A percentile compares a stretch with the other conserved stretches of the same genome.
These are phyloP conservation scores for Lithohypha guttulata DNA, from an alignment of 2,329 filamentous ascomycete species.

Conservation along the genomic window DNA sequence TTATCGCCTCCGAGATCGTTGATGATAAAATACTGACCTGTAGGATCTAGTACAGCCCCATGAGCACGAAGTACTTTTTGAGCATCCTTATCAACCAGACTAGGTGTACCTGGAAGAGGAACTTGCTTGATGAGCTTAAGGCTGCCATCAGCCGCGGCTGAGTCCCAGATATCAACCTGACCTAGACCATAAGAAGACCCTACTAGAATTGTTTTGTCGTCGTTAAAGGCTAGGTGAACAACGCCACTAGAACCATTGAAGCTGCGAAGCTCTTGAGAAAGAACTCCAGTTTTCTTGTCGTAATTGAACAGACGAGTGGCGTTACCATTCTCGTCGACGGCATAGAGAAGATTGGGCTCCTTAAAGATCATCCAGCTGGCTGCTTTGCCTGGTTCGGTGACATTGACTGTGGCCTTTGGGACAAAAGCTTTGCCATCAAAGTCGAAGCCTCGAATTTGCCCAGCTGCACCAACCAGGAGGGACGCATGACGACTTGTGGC, in stretches of 20 bases:
- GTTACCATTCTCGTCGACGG: slow-evolving; percentile 1
- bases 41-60: slow-evolving; percentile 55
- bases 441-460: neutral
- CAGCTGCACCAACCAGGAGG: neutral
- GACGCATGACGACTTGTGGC: neutral
- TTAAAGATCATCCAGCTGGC: slow-evolving; percentile 8
- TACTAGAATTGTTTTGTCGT: neutral
- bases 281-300: neutral
- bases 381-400: slow-evolving; percentile 1
- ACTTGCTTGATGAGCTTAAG: slow-evolving; percentile 19
- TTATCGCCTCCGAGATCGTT: slow-evolving; percentile 59
- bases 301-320: slow-evolving; percentile 4
- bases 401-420: slow-evolving; percentile 1
- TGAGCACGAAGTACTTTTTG: slow-evolving; percentile 54
- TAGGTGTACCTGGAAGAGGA: slow-evolving; percentile 24
- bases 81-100: slow-evolving; percentile 32
- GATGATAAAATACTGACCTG: slow-evolving; percentile 49
- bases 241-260: slow-evolving; percentile 2
- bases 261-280: slow-evolving; percentile 1
- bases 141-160: neutral
- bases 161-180: slow-evolving; percentile 5
- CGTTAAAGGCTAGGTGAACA: slow-evolving; percentile 3
- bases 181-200: slow-evolving; percentile 2
- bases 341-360: slow-evolving; percentile 5
- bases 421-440: slow-evolving; percentile 3